Evolutionary conservation across 345 rosid species (phyloP).

Genomic region (Rhodamnia rubescens): DNA sequence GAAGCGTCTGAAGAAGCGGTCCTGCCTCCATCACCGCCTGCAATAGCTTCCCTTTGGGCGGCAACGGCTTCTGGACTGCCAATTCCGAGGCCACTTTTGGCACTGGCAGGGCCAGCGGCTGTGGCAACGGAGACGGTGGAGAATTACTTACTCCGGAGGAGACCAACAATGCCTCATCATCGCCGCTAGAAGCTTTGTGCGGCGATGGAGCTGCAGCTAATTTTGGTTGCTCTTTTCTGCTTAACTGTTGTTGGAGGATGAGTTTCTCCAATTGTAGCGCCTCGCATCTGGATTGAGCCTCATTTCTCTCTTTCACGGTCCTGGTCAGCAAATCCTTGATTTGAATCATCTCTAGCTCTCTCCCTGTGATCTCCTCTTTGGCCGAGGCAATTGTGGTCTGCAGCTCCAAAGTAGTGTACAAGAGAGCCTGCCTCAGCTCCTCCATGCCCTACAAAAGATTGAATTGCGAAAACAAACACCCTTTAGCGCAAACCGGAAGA

Average conservation of each 20-base stretch:
- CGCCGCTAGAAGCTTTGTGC: constrained; percentile 7
- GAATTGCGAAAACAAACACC: background rate
- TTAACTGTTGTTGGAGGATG: constrained; percentile 11
- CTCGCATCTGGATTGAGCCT: constrained; percentile 22
- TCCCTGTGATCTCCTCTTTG: constrained; percentile 33
- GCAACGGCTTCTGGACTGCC: constrained; percentile 32
- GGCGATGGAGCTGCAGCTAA: background rate
- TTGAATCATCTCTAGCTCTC: constrained; percentile 29
- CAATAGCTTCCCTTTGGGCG: constrained; percentile 56
- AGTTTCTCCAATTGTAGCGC: constrained; percentile 23
- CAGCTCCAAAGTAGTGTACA: constrained; percentile 33
- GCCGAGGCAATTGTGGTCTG: constrained; percentile 34
- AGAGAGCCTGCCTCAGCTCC: constrained; percentile 25
- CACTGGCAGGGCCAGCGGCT: background rate
- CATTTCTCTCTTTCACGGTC: constrained; percentile 31
- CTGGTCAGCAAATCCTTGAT: constrained; percentile 26
- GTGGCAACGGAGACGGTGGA: background rate
- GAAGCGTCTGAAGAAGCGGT: constrained; percentile 54
- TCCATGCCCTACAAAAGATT: constrained; percentile 30
- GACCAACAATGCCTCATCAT: constrained; percentile 18
- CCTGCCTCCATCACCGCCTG: constrained; percentile 66
- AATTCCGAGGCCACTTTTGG: constrained; percentile 10
- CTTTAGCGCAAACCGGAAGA: background rate
- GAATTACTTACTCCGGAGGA: background rate
- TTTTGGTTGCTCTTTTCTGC: constrained; percentile 7